Percentiles rank a stretch among this genome's conserved stretches.
phyloP scores from a whole-genome alignment of 108 stramenopile genomes.

The Fragilaria crotonensis region DNA sequence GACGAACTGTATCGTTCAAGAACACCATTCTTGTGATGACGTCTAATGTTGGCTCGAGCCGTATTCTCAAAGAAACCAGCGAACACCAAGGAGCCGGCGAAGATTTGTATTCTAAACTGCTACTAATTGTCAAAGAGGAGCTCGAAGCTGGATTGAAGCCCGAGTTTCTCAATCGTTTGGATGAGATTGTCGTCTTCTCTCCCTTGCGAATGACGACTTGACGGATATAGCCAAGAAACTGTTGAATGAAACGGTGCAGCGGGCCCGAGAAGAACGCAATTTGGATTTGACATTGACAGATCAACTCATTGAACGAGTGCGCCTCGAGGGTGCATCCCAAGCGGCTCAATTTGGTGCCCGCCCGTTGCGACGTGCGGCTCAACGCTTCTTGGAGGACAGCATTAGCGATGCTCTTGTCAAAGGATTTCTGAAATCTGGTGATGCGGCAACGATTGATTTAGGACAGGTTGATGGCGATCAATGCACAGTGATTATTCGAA shows the following conservation, averaged over 20 bases:
- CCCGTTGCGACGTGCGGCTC: constrained; percentile 78
- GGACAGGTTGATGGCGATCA: constrained; percentile 14
- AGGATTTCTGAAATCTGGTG: constrained; percentile 67
- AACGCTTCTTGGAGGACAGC: constrained; percentile 79
- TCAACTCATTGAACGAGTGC: constrained; percentile 41
- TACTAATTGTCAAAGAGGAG: constrained; percentile 86
- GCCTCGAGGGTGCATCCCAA: constrained; percentile 49
- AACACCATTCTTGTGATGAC: constrained; percentile 96
- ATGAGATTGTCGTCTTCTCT: constrained; percentile 95
- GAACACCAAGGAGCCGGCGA: constrained; percentile 21
- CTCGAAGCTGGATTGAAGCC: constrained; percentile 88
- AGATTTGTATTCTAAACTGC: constrained; percentile 50
- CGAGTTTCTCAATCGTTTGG: constrained; percentile 97
- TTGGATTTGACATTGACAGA: constrained; percentile 39
- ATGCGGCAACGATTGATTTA: constrained; percentile 44
- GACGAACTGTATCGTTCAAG: constrained; percentile 90
- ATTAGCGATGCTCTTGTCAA: constrained; percentile 79
- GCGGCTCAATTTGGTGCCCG: constrained; percentile 85
- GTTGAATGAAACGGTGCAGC: constrained; percentile 42
- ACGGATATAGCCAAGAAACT: constrained; percentile 61
- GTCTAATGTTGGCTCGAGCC: constrained; percentile 85
- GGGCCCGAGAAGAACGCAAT: constrained; percentile 55
- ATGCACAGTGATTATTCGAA: neutral
- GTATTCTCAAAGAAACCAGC: constrained; percentile 63
- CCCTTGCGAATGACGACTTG: constrained; percentile 70